These are phyloP conservation scores for Fomitopsis schrenkii DNA, from an alignment of 1,284 basidiomycete species.

Conservation along the genomic window DNA sequence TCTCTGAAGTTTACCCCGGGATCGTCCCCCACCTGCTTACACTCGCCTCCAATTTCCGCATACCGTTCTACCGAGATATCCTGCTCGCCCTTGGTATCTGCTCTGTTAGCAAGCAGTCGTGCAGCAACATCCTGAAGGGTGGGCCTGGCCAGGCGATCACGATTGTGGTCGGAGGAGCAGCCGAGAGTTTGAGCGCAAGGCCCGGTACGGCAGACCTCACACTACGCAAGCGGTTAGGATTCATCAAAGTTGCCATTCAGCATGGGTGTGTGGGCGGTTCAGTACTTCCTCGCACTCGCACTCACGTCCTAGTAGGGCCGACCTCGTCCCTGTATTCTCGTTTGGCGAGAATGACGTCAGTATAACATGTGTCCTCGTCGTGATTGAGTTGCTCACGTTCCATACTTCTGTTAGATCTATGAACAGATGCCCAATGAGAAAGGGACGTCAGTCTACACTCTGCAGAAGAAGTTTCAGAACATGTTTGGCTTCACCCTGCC, in stretches of 20 bases:
- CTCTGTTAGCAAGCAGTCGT: conserved; percentile 88
- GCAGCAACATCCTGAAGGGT: conserved; percentile 80
- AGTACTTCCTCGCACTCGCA: not conserved
- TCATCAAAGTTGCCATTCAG: conserved; percentile 95
- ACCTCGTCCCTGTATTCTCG: conserved; percentile 92
- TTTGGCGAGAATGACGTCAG: conserved; percentile 97
- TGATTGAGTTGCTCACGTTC: not conserved
- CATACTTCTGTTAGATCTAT: conserved; percentile 64
- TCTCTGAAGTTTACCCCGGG: conserved; percentile 87
- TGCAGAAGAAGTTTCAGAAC: conserved; percentile 89
- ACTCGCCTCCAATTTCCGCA: conserved; percentile 83
- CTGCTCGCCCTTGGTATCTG: conserved; percentile 84
- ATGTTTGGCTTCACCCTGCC: conserved; percentile 97
- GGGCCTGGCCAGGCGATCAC: conserved; percentile 80
- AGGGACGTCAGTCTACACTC: conserved; percentile 82
- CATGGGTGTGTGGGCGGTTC: conserved; percentile 60
- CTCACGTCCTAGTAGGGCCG: conserved; percentile 52
- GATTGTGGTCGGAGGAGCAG: conserved; percentile 96
- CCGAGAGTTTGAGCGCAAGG: conserved; percentile 89
- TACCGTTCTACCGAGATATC: conserved; percentile 93
- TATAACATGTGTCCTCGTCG: conserved; percentile 9
- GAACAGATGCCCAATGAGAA: conserved; percentile 94
- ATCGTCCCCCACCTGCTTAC: conserved; percentile 93
- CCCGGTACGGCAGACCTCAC: conserved; percentile 96
- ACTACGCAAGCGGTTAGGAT: conserved; percentile 83